Conservation (phyloP, 495 filamentous ascomycete species). For the Bryoglossum gracile region DNA sequence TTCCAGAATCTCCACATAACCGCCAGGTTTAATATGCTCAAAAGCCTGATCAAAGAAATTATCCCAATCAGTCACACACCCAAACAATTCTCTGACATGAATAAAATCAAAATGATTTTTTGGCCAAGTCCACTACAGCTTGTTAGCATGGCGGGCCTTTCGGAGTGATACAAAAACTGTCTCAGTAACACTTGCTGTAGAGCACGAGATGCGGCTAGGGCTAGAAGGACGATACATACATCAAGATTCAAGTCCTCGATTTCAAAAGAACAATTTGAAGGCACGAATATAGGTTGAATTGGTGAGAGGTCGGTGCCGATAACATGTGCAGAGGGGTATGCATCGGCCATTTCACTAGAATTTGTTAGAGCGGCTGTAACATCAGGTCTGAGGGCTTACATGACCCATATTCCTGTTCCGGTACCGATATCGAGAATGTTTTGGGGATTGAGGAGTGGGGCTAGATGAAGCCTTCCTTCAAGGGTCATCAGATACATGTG, state of each 20-base stretch:
- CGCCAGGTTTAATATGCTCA: slow-evolving; percentile 32
- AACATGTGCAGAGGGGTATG: slow-evolving; percentile 27
- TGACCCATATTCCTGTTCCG: slow-evolving; percentile 45
- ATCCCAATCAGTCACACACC: slow-evolving; percentile 44
- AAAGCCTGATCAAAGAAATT: slow-evolving; percentile 30
- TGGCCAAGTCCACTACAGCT: slow-evolving; percentile 35
- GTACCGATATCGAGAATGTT: slow-evolving; percentile 64
- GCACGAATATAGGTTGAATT: slow-evolving; percentile 35
- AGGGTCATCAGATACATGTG: slow-evolving; percentile 40
- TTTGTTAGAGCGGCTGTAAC: neutral
- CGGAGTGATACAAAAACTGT: too few relatives aligned
- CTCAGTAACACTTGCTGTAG: too few relatives aligned
- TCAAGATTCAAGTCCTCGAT: slow-evolving; percentile 40
- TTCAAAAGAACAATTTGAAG: slow-evolving; percentile 44
- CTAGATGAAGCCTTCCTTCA: slow-evolving; percentile 49
- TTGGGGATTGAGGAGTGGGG: slow-evolving; percentile 45
- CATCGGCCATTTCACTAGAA: slow-evolving; percentile 33
- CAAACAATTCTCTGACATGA: slow-evolving; percentile 46
- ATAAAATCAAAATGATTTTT: slow-evolving; percentile 39
- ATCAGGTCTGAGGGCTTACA: slow-evolving; percentile 21
- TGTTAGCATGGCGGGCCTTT: neutral
- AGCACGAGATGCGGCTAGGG: neutral
- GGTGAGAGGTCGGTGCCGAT: slow-evolving; percentile 44
- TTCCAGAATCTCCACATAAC: slow-evolving; percentile 25
- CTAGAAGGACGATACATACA: neutral